Evolutionary conservation across 2,329 filamentous ascomycete genomes (phyloP).

Genomic region (Phialophora chinensis): DNA sequence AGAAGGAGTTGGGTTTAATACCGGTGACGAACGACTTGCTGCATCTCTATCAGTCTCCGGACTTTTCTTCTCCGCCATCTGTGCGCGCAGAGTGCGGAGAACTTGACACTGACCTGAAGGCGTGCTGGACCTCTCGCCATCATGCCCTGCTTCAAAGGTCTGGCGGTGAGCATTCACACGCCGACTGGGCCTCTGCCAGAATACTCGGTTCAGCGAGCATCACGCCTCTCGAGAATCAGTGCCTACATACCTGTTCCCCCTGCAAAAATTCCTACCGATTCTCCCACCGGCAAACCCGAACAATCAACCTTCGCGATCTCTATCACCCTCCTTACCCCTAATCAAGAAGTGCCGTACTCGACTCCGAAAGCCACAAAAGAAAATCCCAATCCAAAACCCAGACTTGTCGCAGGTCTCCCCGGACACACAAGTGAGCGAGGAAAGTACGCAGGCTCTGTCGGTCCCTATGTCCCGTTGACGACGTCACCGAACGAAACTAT

Average conservation of each 20-base stretch:
- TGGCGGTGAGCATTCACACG: conserved; percentile 95
- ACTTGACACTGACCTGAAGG: conserved; percentile 7
- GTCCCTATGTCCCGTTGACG: conserved; percentile 89
- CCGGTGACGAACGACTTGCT: conserved; percentile 3
- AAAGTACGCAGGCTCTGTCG: conserved; percentile 65
- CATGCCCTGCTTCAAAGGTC: conserved; percentile 98
- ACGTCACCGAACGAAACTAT: conserved; percentile 95
- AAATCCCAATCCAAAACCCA: conserved; percentile 80
- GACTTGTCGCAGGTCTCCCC: conserved; percentile 76
- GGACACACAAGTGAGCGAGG: conserved; percentile 59
- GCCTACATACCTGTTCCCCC: conserved; percentile 96
- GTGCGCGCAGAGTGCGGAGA: conserved; percentile 34
- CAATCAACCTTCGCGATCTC: conserved; percentile 97
- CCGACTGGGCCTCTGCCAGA: conserved; percentile 82
- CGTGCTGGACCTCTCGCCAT: conserved; percentile 13
- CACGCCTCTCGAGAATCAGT: conserved; percentile 87
- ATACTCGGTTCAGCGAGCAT: conserved; percentile 93
- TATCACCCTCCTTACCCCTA: conserved; percentile 90
- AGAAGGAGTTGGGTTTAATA: conserved; percentile 25
- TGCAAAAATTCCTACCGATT: conserved; percentile 71
- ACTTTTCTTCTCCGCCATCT: conserved; percentile 28
- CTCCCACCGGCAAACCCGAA: conserved; percentile 76
- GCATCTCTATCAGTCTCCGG: conserved; percentile 11
- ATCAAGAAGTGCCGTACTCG: conserved; percentile 89
- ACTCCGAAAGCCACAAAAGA: conserved; percentile 78